phyloP scores from a whole-genome alignment of 148 eudicot species.

The Silene uniflora region DNA sequence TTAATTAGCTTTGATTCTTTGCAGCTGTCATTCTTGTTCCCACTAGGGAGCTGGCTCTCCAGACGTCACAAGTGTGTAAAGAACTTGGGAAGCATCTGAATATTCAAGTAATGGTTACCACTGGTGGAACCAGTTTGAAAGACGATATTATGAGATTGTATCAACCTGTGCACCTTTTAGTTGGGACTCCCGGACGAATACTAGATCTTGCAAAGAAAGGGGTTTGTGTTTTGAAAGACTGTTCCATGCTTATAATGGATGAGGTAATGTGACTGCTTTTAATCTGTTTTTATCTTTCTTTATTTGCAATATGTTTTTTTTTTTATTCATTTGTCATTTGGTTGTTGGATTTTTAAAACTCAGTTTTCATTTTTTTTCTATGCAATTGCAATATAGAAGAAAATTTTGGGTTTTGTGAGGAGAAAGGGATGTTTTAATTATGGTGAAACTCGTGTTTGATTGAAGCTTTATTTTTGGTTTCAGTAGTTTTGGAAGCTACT shows the following conservation, averaged over 20 bases:
- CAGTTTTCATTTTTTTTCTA: not conserved
- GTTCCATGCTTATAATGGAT: slow-evolving; percentile 84
- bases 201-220: slow-evolving; percentile 86
- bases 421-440: not conserved
- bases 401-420: not conserved
- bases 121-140: slow-evolving; percentile 89
- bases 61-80: slow-evolving; percentile 92
- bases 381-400: not conserved
- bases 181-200: slow-evolving; percentile 89
- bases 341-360: not conserved
- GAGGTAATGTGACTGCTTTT: slow-evolving; percentile 46
- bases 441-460: not conserved
- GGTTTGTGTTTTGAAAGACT: slow-evolving; percentile 67
- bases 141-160: slow-evolving; percentile 90
- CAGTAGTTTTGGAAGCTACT: not conserved
- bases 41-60: slow-evolving; percentile 88
- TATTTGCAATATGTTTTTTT: not conserved
- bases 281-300: not conserved
- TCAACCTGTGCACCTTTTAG: slow-evolving; percentile 87
- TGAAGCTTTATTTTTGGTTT: not conserved
- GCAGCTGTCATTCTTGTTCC: slow-evolving; percentile 91
- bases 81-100: slow-evolving; percentile 82
- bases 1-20: not conserved
- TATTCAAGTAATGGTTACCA: slow-evolving; percentile 85
- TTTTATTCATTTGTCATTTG: not conserved